A percentile compares a stretch with the other conserved stretches of the same genome.
phyloP scores from a whole-genome alignment of 768 basidiomycete genomes.

The Mycena epipterygia region DNA sequence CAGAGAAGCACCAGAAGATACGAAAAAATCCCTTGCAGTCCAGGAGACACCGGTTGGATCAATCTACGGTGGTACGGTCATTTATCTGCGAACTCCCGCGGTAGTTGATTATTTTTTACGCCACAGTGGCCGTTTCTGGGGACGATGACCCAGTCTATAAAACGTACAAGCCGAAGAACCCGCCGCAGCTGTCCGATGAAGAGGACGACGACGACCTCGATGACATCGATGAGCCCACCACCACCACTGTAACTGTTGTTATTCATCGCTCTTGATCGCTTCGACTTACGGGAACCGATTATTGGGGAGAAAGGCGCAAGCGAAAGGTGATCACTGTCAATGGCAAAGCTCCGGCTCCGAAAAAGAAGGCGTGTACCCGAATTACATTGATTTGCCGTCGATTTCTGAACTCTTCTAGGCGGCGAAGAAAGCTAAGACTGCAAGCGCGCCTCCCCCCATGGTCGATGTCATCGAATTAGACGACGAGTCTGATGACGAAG shows the following conservation, averaged over 20 bases:
- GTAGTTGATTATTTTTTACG: neutral
- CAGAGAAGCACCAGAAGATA: no score
- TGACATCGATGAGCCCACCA: neutral
- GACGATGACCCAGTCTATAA: neutral
- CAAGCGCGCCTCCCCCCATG: neutral
- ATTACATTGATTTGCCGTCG: neutral
- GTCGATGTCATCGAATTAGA: neutral
- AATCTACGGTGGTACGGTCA: no score
- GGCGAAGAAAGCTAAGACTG: neutral
- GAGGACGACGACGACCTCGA: conserved; percentile 3
- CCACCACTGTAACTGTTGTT: neutral
- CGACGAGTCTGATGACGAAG: neutral
- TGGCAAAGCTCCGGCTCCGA: no score
- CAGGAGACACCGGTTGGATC: no score
- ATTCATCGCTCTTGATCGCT: neutral
- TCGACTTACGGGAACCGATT: neutral
- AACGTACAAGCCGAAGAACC: neutral
- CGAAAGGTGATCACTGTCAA: no score
- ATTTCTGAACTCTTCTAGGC: no score
- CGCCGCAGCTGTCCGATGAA: neutral
- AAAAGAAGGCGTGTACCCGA: no score
- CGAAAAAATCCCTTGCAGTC: no score
- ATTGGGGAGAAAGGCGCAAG: no score
- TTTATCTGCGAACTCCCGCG: no score
- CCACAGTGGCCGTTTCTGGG: neutral